These are phyloP conservation scores for Fraxinus angustifolia DNA, from an alignment of 305 asterid genomes.

Conservation along the genomic window DNA sequence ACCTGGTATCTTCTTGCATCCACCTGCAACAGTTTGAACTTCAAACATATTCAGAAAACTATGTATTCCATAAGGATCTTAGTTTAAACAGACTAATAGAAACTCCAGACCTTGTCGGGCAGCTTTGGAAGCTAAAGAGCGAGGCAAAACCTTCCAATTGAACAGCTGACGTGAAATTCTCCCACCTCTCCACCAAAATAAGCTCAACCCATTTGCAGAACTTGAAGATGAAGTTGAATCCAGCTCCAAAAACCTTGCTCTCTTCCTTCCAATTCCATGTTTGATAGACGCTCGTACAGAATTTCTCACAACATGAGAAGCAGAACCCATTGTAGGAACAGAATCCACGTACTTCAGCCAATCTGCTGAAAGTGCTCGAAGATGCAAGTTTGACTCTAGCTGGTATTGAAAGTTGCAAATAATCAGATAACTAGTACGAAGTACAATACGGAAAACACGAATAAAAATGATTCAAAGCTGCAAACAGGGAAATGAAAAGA, in stretches of 20 bases:
- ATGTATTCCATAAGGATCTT: conserved; percentile 20
- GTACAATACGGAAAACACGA: conserved; percentile 12
- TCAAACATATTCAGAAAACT: conserved; percentile 28
- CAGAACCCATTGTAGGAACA: conserved; percentile 73
- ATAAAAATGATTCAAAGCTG: conserved; percentile 1
- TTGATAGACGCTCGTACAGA: conserved; percentile 48
- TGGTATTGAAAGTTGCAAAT: conserved; percentile 36
- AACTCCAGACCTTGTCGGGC: conserved; percentile 74
- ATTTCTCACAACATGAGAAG: conserved; percentile 52
- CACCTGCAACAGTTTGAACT: conserved; percentile 51
- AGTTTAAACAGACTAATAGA: conserved; percentile 18
- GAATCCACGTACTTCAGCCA: conserved; percentile 86
- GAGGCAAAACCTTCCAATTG: conserved; percentile 80
- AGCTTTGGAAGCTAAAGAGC: conserved; percentile 73
- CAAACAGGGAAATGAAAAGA: conserved; percentile 5
- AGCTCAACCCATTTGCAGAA: conserved; percentile 61
- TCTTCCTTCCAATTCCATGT: conserved; percentile 55
- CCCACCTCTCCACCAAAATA: conserved; percentile 99
- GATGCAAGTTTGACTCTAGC: conserved; percentile 82
- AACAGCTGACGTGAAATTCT: conserved; percentile 70
- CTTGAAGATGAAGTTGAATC: conserved; percentile 52
- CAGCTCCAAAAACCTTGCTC: conserved; percentile 43
- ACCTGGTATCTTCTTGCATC: conserved; percentile 74
- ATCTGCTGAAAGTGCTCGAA: conserved; percentile 62
- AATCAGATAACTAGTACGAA: conserved; percentile 15